Conservation (phyloP, 192 early-diverging fungal genomes). For the Jimgerdemannia lactiflua region DNA sequence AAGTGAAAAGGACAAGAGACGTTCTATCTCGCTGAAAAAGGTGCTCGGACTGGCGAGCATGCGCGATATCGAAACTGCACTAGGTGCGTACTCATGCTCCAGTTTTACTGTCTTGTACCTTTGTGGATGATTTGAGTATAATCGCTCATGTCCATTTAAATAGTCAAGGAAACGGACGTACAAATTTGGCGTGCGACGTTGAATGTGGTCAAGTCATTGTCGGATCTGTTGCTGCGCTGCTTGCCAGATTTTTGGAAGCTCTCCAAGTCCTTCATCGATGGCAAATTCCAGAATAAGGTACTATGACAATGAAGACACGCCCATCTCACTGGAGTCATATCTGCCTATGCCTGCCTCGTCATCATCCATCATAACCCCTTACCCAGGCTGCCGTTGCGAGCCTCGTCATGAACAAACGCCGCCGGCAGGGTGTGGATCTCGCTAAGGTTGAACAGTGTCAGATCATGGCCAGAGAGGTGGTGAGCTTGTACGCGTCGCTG, state of each 20-base stretch:
- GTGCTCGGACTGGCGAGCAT: conserved; percentile 15
- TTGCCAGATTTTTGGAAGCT: conserved; percentile 95
- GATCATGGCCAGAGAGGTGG: conserved; percentile 59
- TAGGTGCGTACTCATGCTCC: conserved; percentile 14
- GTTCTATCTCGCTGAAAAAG: conserved; percentile 11
- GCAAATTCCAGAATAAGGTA: conserved; percentile 63
- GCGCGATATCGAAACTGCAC: conserved; percentile 27
- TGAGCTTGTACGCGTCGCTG: conserved; percentile 57
- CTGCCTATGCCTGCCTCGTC: background rate
- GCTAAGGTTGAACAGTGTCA: conserved; percentile 64
- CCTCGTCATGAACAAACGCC: conserved; percentile 11
- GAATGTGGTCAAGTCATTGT: conserved; percentile 69
- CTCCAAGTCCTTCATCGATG: conserved; percentile 83
- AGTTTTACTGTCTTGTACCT: background rate
- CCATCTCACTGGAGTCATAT: background rate
- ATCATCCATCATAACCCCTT: background rate
- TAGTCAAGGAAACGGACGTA: conserved; percentile 60
- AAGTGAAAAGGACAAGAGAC: conserved; percentile 21
- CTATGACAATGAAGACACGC: background rate
- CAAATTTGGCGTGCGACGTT: conserved; percentile 72
- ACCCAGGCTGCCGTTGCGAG: background rate
- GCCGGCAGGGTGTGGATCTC: conserved; percentile 48
- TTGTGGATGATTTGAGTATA: too few species aligned
- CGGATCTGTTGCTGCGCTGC: conserved; percentile 66
- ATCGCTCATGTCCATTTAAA: background rate